Evolutionary conservation across 805 yeast species (phyloP).

Genomic region (Metschnikowia dekortorum): DNA sequence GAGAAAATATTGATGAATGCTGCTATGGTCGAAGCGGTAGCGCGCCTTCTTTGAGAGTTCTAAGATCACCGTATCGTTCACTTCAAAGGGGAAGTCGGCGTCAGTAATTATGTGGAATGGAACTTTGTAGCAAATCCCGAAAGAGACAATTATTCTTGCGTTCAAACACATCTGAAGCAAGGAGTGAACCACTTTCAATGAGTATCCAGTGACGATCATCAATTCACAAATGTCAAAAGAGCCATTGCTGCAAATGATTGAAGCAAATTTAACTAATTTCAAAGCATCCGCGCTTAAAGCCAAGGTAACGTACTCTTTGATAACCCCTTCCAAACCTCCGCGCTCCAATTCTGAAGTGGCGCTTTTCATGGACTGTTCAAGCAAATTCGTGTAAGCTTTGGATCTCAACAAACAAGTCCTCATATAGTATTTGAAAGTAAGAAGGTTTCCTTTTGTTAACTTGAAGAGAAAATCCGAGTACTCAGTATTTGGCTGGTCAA

Average conservation of each 20-base stretch:
- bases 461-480: constrained; percentile 8
- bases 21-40: constrained; percentile 40
- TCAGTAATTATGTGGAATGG: constrained; percentile 39
- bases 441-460: constrained; percentile 17
- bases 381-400: not conserved
- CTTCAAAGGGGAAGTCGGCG: constrained; percentile 24
- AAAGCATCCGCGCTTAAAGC: constrained; percentile 16
- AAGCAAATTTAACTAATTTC: constrained; percentile 34
- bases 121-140: constrained; percentile 41
- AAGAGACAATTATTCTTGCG: constrained; percentile 31
- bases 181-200: constrained; percentile 29
- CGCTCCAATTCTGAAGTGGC: not conserved
- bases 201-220: constrained; percentile 30
- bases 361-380: not conserved
- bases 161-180: constrained; percentile 32
- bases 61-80: constrained; percentile 27
- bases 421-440: constrained; percentile 13
- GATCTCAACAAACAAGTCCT: constrained; percentile 6
- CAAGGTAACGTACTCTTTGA: constrained; percentile 19
- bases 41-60: constrained; percentile 32
- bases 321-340: constrained; percentile 18
- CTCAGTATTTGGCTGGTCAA: not conserved
- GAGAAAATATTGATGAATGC: constrained; percentile 29
- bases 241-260: constrained; percentile 35
- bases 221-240: constrained; percentile 37